phyloP scores from a whole-genome alignment of 129 eudicot genomes.

The Escallonia rubra region DNA sequence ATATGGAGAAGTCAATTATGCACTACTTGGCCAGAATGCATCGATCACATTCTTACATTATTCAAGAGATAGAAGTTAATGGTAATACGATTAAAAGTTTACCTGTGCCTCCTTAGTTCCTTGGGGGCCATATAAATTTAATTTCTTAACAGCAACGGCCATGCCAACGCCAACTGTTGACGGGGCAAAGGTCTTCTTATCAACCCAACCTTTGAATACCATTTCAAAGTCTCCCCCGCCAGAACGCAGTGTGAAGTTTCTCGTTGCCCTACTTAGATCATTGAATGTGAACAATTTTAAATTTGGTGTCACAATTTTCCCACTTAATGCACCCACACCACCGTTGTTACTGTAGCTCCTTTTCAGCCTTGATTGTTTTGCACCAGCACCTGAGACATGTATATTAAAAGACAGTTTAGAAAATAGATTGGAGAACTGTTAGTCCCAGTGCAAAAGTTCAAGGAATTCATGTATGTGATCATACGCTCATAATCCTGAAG shows the following conservation, averaged over 20 bases:
- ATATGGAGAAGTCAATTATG: no score
- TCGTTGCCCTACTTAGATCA: slow-evolving; percentile 7
- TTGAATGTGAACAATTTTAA: background rate
- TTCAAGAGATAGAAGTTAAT: no score
- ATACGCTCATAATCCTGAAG: no score
- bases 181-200: slow-evolving; percentile 7
- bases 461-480: no score
- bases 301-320: background rate
- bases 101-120: slow-evolving; percentile 3
- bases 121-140: background rate
- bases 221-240: slow-evolving; percentile 17
- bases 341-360: no score
- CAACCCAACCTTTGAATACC: slow-evolving; percentile 29
- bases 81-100: background rate
- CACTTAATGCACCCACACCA: background rate
- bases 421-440: no score
- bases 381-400: no score
- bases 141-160: slow-evolving; percentile 13
- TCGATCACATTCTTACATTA: no score
- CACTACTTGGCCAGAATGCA: no score
- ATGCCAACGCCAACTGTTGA: slow-evolving; percentile 1
- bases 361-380: no score
- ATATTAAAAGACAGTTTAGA: no score
- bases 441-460: no score
- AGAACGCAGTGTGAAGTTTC: slow-evolving; percentile 6